Conservation (phyloP, 1,139 yeast species). For the Candida glucosophila region DNA sequence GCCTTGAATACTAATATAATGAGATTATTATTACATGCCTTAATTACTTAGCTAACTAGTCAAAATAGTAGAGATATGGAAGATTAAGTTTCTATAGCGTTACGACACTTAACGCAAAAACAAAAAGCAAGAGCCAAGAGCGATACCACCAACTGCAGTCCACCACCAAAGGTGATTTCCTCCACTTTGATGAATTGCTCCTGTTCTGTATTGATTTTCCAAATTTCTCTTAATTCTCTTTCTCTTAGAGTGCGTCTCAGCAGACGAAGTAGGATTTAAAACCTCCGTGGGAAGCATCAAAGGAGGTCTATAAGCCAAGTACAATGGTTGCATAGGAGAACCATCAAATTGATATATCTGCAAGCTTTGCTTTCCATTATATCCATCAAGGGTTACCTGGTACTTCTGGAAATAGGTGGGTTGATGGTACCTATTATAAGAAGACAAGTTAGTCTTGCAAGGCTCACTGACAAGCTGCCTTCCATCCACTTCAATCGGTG, state of each 20-base stretch:
- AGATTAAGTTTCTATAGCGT: no score
- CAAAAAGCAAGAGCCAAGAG: conserved; percentile 15
- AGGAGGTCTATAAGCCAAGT: conserved; percentile 88
- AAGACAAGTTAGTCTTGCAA: conserved; percentile 55
- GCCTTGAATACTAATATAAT: neutral
- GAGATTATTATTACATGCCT: conserved; percentile 1
- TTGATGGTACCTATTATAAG: conserved; percentile 67
- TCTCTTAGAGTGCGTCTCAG: conserved; percentile 32
- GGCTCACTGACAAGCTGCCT: conserved; percentile 87
- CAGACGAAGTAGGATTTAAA: conserved; percentile 69
- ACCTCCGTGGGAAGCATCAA: conserved; percentile 92
- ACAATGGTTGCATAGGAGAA: conserved; percentile 73
- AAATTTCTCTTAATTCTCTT: conserved; percentile 56
- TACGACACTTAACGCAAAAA: conserved; percentile 10
- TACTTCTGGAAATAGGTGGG: conserved; percentile 51
- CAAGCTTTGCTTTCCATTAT: conserved; percentile 75
- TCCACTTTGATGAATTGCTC: conserved; percentile 46
- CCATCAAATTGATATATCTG: conserved; percentile 80
- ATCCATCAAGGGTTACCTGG: conserved; percentile 57
- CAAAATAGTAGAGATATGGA: no score
- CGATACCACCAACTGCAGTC: conserved; percentile 24
- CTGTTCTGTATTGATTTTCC: conserved; percentile 74
- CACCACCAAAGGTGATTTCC: conserved; percentile 44
- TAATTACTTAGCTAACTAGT: neutral
- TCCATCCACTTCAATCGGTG: conserved; percentile 83